phyloP scores from a whole-genome alignment of 169 alveolate species.

The Eimeria maxima region DNA sequence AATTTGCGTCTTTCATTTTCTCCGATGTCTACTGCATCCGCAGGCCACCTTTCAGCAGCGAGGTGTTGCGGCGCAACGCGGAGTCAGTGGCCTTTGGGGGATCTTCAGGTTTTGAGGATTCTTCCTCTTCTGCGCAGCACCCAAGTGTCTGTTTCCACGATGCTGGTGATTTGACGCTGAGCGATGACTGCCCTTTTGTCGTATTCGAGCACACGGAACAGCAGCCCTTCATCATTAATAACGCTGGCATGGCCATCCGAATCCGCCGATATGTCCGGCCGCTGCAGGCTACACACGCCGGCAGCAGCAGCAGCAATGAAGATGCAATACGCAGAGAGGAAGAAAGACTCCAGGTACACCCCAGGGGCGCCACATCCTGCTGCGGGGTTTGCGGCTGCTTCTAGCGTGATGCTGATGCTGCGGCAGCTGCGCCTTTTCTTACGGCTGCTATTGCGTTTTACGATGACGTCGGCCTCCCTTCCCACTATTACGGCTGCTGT shows the following conservation, averaged over 20 bases:
- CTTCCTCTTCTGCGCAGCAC: conserved; percentile 84
- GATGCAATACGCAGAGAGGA: conserved; percentile 44
- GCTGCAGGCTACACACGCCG: conserved; percentile 43
- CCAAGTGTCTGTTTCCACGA: conserved; percentile 86
- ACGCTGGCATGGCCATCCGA: conserved; percentile 92
- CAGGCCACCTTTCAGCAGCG: conserved; percentile 82
- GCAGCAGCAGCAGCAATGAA: conserved; percentile 25
- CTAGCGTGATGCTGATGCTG: not conserved
- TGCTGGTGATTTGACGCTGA: conserved; percentile 87
- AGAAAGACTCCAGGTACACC: conserved; percentile 38
- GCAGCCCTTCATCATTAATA: conserved; percentile 89
- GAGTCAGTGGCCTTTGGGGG: conserved; percentile 83
- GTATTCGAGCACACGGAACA: conserved; percentile 92
- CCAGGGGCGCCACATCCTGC: not conserved
- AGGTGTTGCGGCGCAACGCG: conserved; percentile 70
- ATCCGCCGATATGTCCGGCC: conserved; percentile 87
- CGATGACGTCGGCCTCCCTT: not conserved
- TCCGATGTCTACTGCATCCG: not conserved
- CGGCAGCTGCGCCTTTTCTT: not conserved
- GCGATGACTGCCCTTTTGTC: conserved; percentile 92
- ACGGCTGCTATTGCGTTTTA: not conserved
- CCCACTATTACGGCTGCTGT: conserved; percentile 57
- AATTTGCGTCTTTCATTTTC: not conserved
- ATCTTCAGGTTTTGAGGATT: conserved; percentile 23
- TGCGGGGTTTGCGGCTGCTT: not conserved